Evolutionary conservation across 305 asterid species (phyloP), one percentile per base, ranked within the genome.

Genomic region (Plantago rigida): DNA sequence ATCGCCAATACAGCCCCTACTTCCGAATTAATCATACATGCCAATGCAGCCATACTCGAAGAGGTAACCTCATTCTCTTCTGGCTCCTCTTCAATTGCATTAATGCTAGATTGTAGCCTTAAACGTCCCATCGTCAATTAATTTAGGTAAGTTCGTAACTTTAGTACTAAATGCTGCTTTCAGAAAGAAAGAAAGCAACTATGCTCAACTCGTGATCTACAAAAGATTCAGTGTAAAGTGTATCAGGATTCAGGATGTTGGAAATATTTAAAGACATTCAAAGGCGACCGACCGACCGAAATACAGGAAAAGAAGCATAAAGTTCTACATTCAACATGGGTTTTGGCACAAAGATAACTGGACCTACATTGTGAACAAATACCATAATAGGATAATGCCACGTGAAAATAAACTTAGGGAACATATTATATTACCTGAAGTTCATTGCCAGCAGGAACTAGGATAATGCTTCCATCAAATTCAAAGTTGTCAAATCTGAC

Each of bases 11-110:
- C 95, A 56, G 95, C 87, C 70, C 98, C 84, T 71, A 91, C 79
- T 81, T 91, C 96, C 53, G 96, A 81, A 75, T 91, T 88, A 62
- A 91, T 75, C 87, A 85, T 83, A 65, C 95, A 82, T 63, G 87
- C 85, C 70, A 91, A 76, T 51, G 83, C 87, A 69, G 84, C 77
- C 78, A 77, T 81, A 74, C 67, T 72, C 56, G 93, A 70, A 71
- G 88, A 72, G 63, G 81, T 80, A 51, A 79, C 64, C 67, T 83
- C 94, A 76, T 77, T 78, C 56, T 86, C 94, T 83, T 91, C 98
- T n/a, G 92, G 96, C 73, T 91, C 96, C 85, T 91, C 96, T 81
- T 91, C 95, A 69, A 87, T 87, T 11, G 87, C 83, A 39, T 84
- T 87, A 70, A 91, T 88, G 77, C 78, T 83, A 68, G 89, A 78